Conservation (phyloP, 2,329 filamentous ascomycete genomes). For the Epichloe brachyelytri region DNA sequence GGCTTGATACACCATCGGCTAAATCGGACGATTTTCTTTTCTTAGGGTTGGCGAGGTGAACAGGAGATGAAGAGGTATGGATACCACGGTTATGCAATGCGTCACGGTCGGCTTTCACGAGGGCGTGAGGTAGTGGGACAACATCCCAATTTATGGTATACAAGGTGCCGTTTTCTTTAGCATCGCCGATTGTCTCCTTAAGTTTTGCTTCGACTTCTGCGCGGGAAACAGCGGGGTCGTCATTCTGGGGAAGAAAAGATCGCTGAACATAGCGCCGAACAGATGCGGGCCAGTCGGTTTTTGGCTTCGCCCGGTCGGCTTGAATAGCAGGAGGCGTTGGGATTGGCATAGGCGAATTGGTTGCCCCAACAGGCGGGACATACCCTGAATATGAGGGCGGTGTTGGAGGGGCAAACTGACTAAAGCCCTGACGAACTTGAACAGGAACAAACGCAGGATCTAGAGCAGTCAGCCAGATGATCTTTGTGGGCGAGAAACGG, state of each 20-base stretch:
- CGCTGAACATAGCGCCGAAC: slow-evolving; percentile 82
- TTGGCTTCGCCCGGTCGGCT: slow-evolving; percentile 33
- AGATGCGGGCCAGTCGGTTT: slow-evolving; percentile 68
- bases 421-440: slow-evolving; percentile 47
- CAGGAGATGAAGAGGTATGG: slow-evolving; percentile 12
- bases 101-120: slow-evolving; percentile 61
- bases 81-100: slow-evolving; percentile 28
- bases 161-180: slow-evolving; percentile 61
- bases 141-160: slow-evolving; percentile 68
- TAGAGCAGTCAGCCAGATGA: slow-evolving; percentile 15
- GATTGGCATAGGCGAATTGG: slow-evolving; percentile 17
- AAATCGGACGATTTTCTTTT: slow-evolving; percentile 74
- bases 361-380: slow-evolving; percentile 15
- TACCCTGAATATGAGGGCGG: slow-evolving; percentile 20
- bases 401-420: slow-evolving; percentile 28
- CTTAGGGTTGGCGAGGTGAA: slow-evolving; percentile 35
- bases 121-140: slow-evolving; percentile 71
- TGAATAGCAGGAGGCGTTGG: slow-evolving; percentile 15
- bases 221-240: slow-evolving; percentile 47
- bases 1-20: slow-evolving; percentile 37
- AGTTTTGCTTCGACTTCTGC: slow-evolving; percentile 72
- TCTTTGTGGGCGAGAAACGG: background rate
- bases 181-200: slow-evolving; percentile 72
- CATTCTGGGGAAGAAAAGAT: slow-evolving; percentile 66
- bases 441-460: slow-evolving; percentile 48